These are phyloP conservation scores for Mikania micrantha DNA, from an alignment of 129 eudicot genomes.

Conservation along the genomic window DNA sequence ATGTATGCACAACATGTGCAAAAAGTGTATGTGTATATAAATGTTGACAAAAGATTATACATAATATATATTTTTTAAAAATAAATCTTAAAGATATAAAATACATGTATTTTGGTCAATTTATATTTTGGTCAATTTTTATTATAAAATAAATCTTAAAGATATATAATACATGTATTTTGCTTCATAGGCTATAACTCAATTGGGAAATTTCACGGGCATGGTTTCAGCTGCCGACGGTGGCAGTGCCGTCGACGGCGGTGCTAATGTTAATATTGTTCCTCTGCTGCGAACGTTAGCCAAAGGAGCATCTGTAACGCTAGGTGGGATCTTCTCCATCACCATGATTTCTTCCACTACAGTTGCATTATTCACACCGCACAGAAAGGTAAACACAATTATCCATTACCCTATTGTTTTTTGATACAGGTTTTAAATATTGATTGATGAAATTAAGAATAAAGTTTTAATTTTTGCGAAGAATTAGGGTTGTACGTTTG, in stretches of 20 bases:
- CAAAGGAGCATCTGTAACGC: conserved; percentile 38
- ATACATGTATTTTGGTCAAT: too few species aligned
- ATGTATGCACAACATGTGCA: too few species aligned
- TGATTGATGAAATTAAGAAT: neutral
- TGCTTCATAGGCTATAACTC: conserved; percentile 11
- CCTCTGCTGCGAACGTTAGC: conserved; percentile 31
- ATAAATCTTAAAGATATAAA: too few species aligned
- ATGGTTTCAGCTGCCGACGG: conserved; percentile 39
- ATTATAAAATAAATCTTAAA: too few species aligned
- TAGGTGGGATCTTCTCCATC: conserved; percentile 41
- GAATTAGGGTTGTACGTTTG: neutral
- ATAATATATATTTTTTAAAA: too few species aligned
- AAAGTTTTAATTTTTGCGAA: neutral
- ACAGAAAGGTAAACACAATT: conserved; percentile 26
- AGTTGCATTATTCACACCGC: conserved; percentile 19
- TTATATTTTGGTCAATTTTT: too few species aligned
- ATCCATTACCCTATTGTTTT: neutral
- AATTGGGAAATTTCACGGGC: conserved; percentile 32
- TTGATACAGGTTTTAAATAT: neutral
- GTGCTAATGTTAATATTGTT: conserved; percentile 4
- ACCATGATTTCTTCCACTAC: conserved; percentile 33
- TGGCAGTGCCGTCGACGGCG: conserved; percentile 11
- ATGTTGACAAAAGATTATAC: too few species aligned
- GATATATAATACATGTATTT: too few species aligned
- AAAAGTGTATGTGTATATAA: too few species aligned